Base-by-base conservation (phyloP, 164 flowering plant genomes). In the Tinospora cordifolia region DNA sequence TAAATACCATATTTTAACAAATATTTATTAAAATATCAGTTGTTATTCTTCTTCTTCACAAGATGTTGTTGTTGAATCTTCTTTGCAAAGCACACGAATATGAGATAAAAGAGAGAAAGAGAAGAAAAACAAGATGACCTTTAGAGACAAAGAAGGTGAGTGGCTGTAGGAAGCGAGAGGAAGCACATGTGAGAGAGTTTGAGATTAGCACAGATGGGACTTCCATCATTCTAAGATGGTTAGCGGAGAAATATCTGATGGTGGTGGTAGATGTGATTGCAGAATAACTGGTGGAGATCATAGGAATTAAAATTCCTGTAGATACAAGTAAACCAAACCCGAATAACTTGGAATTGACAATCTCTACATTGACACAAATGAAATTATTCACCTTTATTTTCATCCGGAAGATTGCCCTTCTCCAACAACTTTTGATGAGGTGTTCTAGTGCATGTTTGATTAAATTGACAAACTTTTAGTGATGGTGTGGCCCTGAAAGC, bases 401-500 rank as follows among this genome's bases (percentile, higher is more conserved):
- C 97, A 93, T 67, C 98, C 98, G n/a, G n/a, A n/a, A n/a, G n/a
- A n/a, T n/a, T n/a, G n/a, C n/a, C 97, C 98, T 75, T 83, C 98
- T 59, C 99, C 99, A 27, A 78, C 92, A 49, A 81, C 94, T 24
- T 95, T 84, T 79, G 86, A 86, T 66, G 99, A 95, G 83, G 99
- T 95, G 27, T 95, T 95, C 69, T 84, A 87, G 77, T 91, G 97
- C 77, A 86, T 92, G 85, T 95, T 92, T 78, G 96, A 90, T 71
- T 92, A 92, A 76, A 89, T 92, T 70, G 98, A 91, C 76, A 77
- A 96, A 60, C 92, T 92, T 36, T 95, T 95, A 78, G 86, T 79
- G 59, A 91, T 92, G 97, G 99, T 92, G 46, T 90, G 98, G 1
- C 99, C 99, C 5, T 79, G 98, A 22, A 94, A 92, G 80, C 76